Evolutionary conservation across 2,329 filamentous ascomycete species (phyloP).

Genomic region (Trichoderma sp.): DNA sequence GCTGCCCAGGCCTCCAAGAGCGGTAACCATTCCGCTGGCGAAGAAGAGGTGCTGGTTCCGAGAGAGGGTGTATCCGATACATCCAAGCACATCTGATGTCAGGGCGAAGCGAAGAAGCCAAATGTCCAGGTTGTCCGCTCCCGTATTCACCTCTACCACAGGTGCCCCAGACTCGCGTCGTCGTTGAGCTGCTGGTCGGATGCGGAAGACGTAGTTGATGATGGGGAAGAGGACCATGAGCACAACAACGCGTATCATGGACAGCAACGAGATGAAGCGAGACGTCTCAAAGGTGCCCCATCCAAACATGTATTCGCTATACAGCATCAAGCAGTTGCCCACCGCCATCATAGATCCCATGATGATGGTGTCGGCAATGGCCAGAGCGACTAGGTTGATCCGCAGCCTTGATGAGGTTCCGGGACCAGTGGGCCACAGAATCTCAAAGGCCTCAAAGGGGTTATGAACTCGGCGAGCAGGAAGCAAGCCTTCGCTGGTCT

Average conservation of each 20-base stretch:
- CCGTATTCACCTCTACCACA: slow-evolving; percentile 53
- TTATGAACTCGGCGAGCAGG: slow-evolving; percentile 51
- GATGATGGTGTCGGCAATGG: slow-evolving; percentile 75
- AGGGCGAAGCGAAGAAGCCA: slow-evolving; percentile 72
- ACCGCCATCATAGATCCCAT: slow-evolving; percentile 80
- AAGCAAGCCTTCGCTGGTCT: slow-evolving; percentile 38
- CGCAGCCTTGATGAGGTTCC: slow-evolving; percentile 60
- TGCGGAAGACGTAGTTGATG: slow-evolving; percentile 72
- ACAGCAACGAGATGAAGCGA: slow-evolving; percentile 77
- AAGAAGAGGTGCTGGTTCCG: slow-evolving; percentile 64
- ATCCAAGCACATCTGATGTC: slow-evolving; percentile 72
- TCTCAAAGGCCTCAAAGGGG: slow-evolving; percentile 71
- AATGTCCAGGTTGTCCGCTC: slow-evolving; percentile 76
- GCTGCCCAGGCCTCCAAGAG: slow-evolving; percentile 78
- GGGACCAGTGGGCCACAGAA: slow-evolving; percentile 70
- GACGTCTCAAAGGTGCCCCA: slow-evolving; percentile 83
- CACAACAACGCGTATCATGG: slow-evolving; percentile 69
- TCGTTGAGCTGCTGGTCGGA: slow-evolving; percentile 45
- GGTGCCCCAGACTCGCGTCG: slow-evolving; percentile 36
- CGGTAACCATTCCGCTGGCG: slow-evolving; percentile 66
- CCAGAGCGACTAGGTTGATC: slow-evolving; percentile 78
- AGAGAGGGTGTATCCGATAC: slow-evolving; percentile 69
- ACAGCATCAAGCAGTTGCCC: slow-evolving; percentile 78
- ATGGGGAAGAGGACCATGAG: slow-evolving; percentile 74
- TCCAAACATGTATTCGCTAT: slow-evolving; percentile 73